Base-by-base conservation (phyloP, 2,329 filamentous ascomycete species). In the Boeremia lycopersici region DNA sequence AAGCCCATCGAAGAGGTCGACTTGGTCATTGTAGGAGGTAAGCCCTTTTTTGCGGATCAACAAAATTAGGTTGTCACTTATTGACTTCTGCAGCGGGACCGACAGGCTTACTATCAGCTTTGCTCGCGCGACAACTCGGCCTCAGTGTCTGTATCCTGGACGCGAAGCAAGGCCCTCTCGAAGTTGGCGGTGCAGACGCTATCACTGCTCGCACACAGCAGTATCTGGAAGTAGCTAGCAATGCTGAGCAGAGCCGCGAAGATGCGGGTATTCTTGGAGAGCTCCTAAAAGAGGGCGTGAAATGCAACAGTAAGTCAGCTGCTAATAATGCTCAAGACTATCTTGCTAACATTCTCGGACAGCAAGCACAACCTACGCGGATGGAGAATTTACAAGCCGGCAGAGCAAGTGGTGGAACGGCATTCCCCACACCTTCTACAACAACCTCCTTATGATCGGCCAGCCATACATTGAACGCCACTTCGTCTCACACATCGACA, bases 381-480 rank as follows among this genome's bases (percentile, higher is more conserved):
- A 78, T 8, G 80, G 79, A 0, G 67, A 74, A n/a, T 81, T 81
- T 67, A 78, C 75, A 41, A 80, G 79, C 25, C 74, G 78, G 1
- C 79, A 81, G 47, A 80, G 74, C 57, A 66, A 77, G 15, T 82
- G 79, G 79, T 81, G 79, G 79, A 76, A 77, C 9, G 67, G 75
- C 12, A 74, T 82, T 4, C 71, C 79, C 41, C 74, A 81, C 58
- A 74, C 74, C 4, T 64, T 77, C 19, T 78, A 79, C 62, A 79
- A 76, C 57, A 81, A 81, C 57, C 81, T 82, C 19, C 71, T 82
- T 39, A 81, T 82, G 79, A 77, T 82, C 45, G 79, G 79, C 5
- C 80, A 82, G 56, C 76, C 79, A 0, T 76, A 76, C 9, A 72
- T 82, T 0, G 80, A 82, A 59, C 62, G 68, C 4, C 65, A 74